Conservation (phyloP, 805 yeast genomes). For the Kuraishia capsulata region DNA sequence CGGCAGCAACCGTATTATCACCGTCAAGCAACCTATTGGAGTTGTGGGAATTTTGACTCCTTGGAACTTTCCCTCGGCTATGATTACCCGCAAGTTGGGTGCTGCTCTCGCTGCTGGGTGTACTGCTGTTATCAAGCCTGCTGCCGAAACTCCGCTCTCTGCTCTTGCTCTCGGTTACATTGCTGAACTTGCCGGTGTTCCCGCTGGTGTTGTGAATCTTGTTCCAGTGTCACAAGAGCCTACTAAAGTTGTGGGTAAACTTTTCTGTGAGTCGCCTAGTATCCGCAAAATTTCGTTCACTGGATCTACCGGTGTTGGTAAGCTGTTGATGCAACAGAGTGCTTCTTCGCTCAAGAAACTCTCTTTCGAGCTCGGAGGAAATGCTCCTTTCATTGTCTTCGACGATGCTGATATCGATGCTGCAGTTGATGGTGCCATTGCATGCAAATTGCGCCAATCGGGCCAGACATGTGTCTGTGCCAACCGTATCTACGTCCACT, state of each 20-base stretch:
- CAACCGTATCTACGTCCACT: constrained; percentile 61
- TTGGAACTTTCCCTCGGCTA: constrained; percentile 79
- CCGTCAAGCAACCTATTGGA: constrained; percentile 70
- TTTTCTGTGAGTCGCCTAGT: constrained; percentile 44
- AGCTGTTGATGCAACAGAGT: constrained; percentile 53
- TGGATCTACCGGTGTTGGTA: constrained; percentile 71
- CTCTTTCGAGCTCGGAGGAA: constrained; percentile 72
- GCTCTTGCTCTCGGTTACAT: constrained; percentile 61
- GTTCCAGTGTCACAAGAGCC: constrained; percentile 36
- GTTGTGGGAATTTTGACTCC: constrained; percentile 75
- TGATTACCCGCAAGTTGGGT: constrained; percentile 67
- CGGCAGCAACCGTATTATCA: constrained; percentile 38
- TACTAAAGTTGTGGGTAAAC: constrained; percentile 41
- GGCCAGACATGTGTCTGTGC: constrained; percentile 85
- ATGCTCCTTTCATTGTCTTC: constrained; percentile 71
- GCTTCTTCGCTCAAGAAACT: constrained; percentile 57
- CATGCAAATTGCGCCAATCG: constrained; percentile 62
- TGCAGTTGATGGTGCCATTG: constrained; percentile 60
- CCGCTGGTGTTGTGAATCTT: constrained; percentile 60
- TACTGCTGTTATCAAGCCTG: constrained; percentile 70
- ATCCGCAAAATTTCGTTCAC: constrained; percentile 68
- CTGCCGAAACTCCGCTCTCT: constrained; percentile 64
- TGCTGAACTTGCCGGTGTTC: constrained; percentile 60
- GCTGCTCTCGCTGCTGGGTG: constrained; percentile 80
- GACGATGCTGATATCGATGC: constrained; percentile 61